Conservation (phyloP, 208 protist species). For the Histomonas meleagridis region DNA sequence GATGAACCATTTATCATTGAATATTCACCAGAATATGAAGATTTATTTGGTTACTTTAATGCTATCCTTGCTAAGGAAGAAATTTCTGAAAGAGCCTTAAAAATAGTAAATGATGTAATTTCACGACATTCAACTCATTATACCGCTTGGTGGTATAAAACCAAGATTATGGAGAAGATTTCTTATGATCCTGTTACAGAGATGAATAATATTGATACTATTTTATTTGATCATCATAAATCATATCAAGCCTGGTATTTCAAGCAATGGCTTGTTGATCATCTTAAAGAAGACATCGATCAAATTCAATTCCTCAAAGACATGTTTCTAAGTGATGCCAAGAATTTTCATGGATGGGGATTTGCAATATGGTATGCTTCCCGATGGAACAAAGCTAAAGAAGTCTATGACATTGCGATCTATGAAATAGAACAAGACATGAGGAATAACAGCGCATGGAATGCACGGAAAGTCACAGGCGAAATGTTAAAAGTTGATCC, state of each 20-base stretch:
- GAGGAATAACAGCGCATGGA: constrained; percentile 31
- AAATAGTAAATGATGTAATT: not conserved
- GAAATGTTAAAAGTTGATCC: not conserved
- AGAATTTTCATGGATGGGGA: constrained; percentile 10
- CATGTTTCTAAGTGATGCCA: not conserved
- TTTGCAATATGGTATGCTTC: not conserved
- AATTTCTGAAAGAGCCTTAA: not conserved
- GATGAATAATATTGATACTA: not conserved
- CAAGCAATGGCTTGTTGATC: not conserved
- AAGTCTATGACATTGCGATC: not conserved
- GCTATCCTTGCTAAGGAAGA: constrained; percentile 9
- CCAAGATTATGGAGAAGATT: not conserved
- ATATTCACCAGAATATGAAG: not conserved
- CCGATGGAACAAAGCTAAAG: not conserved
- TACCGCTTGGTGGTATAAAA: constrained; percentile 36
- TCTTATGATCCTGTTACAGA: not conserved
- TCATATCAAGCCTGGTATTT: constrained; percentile 17
- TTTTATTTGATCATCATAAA: not conserved
- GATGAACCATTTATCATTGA: not conserved
- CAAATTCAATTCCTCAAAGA: not conserved
- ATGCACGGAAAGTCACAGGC: not conserved
- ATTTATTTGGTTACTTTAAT: constrained; percentile 26
- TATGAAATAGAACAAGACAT: not conserved
- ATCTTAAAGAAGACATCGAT: not conserved
- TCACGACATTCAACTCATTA: not conserved